A percentile compares a stretch with the other conserved stretches of the same genome.
Conservation (phyloP, 495 filamentous ascomycete species). For the Podospora sp. region DNA sequence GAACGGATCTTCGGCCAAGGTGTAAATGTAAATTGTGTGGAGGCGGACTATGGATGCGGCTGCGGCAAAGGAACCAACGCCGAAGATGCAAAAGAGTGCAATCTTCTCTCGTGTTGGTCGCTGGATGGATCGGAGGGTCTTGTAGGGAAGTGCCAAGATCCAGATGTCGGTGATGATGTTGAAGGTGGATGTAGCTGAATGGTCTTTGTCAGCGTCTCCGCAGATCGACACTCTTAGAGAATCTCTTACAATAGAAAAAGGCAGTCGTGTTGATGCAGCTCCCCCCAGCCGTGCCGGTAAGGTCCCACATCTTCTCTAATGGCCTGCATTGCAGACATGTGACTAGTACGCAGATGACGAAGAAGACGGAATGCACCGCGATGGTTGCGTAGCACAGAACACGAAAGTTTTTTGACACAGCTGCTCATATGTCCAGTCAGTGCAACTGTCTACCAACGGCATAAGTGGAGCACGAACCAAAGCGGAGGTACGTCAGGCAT, state of each 20-base stretch:
- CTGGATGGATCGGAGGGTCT: conserved; percentile 47
- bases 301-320: conserved; percentile 50
- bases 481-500: conserved; percentile 50
- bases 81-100: conserved; percentile 52
- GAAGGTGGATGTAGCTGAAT: conserved; percentile 48
- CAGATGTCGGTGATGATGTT: conserved; percentile 56
- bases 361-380: conserved; percentile 39
- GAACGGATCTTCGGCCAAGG: conserved; percentile 37
- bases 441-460: neutral
- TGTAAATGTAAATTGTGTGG: conserved; percentile 43
- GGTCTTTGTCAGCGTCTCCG: neutral
- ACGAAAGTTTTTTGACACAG: conserved; percentile 35
- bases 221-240: neutral
- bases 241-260: conserved; percentile 51
- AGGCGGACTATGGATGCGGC: conserved; percentile 48
- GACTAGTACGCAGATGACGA: conserved; percentile 38
- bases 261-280: conserved; percentile 51
- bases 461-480: conserved; percentile 37
- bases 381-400: conserved; percentile 38
- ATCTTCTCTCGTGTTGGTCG: conserved; percentile 48
- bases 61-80: conserved; percentile 49
- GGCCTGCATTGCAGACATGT: conserved; percentile 49
- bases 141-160: conserved; percentile 54
- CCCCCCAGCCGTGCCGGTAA: conserved; percentile 36
- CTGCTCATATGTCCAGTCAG: conserved; percentile 19